Percentiles rank a stretch among this genome's conserved stretches.
phyloP scores from a whole-genome alignment of 2,329 filamentous ascomycete genomes.

The Monosporascus ibericus region DNA sequence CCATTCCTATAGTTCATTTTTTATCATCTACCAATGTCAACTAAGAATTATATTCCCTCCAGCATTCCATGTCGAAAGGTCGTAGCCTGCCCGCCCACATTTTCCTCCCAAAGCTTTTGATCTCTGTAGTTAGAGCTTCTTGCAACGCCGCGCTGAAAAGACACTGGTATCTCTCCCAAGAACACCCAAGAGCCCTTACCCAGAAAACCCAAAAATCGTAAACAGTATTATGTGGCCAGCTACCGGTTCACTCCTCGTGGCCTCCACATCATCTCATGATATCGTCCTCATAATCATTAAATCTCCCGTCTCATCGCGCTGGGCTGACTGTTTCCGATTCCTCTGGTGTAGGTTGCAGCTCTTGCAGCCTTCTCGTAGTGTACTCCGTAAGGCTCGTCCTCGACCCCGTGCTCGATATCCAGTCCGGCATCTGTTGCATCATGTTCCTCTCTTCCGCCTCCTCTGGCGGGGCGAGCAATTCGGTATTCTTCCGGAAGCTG shows the following conservation, averaged over 20 bases:
- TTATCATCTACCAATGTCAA: neutral
- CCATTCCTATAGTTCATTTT: neutral
- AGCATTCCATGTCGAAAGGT: neutral
- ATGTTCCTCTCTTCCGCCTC: slow-evolving; percentile 37
- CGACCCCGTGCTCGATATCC: slow-evolving; percentile 49
- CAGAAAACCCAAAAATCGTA: neutral
- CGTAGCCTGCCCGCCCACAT: neutral
- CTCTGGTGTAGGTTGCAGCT: slow-evolving; percentile 7
- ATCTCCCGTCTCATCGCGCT: slow-evolving; percentile 1
- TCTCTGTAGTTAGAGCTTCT: slow-evolving; percentile 2
- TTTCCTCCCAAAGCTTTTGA: slow-evolving; percentile 2
- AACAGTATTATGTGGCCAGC: neutral
- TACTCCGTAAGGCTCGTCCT: slow-evolving; percentile 44
- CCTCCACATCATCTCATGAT: slow-evolving; percentile 9
- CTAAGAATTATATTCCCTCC: neutral
- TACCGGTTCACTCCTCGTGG: neutral
- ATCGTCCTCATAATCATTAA: slow-evolving; percentile 10
- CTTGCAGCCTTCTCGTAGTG: slow-evolving; percentile 31
- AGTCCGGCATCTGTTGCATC: slow-evolving; percentile 57
- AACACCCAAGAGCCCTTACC: neutral
- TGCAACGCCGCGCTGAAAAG: slow-evolving; percentile 23
- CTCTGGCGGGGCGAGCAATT: slow-evolving; percentile 16
- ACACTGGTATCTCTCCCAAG: slow-evolving; percentile 21
- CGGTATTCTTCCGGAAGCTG: slow-evolving; percentile 30
- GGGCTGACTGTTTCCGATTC: slow-evolving; percentile 10